Evolutionary conservation across 2,329 filamentous ascomycete genomes (phyloP).

Genomic region (Thermothelomyces thermophilus): DNA sequence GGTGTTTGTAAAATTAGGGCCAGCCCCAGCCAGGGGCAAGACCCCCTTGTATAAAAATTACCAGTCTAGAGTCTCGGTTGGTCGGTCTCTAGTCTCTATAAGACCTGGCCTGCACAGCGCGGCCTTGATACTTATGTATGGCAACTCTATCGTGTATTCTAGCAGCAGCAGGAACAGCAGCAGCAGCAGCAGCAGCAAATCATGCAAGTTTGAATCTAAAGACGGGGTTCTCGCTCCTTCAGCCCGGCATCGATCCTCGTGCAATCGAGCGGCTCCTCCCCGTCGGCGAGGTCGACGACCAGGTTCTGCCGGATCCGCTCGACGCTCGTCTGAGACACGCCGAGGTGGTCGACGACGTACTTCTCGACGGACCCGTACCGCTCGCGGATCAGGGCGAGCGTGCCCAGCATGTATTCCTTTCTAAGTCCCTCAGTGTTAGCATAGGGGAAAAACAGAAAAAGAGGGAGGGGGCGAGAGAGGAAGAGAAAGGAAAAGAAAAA

Average conservation of each 20-base stretch:
- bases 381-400: slow-evolving; percentile 47
- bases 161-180: neutral
- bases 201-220: neutral
- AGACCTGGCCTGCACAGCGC: too few relatives aligned
- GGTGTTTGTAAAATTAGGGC: slow-evolving; percentile 9
- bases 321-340: slow-evolving; percentile 50
- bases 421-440: slow-evolving; percentile 23
- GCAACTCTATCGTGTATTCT: neutral
- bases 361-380: slow-evolving; percentile 57
- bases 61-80: slow-evolving; percentile 9
- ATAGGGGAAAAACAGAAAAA: neutral
- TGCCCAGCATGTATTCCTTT: slow-evolving; percentile 43
- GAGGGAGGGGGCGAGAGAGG: neutral
- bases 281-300: slow-evolving; percentile 29
- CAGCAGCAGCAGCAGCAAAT: too few relatives aligned
- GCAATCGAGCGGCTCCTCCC: slow-evolving; percentile 13
- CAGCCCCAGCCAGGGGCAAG: neutral
- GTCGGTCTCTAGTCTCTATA: too few relatives aligned
- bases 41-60: slow-evolving; percentile 12
- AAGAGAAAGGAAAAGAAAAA: neutral
- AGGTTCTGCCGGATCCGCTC: slow-evolving; percentile 46
- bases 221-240: neutral
- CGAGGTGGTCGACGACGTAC: slow-evolving; percentile 55
- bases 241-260: neutral
- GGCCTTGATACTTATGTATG: neutral